These are phyloP conservation scores for Globisporangium emineosum DNA, from an alignment of 352 stramenopile species.

Conservation along the genomic window DNA sequence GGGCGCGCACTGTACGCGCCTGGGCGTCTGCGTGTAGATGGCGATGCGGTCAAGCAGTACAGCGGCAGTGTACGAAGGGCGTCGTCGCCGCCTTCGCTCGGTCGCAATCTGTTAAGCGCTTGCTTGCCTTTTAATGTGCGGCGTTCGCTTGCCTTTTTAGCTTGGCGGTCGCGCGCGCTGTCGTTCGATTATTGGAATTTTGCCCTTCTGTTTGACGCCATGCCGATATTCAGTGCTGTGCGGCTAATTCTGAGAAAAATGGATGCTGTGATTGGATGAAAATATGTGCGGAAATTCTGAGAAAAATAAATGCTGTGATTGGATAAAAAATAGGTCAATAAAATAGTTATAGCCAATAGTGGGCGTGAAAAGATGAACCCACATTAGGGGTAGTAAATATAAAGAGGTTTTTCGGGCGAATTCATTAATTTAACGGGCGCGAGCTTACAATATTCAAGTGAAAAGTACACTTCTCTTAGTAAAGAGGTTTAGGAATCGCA, in stretches of 20 bases:
- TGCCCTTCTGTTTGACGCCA: not conserved
- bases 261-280: not conserved
- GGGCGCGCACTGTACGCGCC: not conserved
- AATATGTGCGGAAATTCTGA: too few relatives aligned
- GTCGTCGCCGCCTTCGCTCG: not conserved
- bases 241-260: constrained; percentile 1
- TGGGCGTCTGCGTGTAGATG: not conserved
- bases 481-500: not conserved
- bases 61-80: not conserved
- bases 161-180: not conserved
- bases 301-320: too few relatives aligned
- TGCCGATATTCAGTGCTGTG: not conserved
- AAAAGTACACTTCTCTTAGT: not conserved
- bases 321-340: too few relatives aligned
- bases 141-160: not conserved
- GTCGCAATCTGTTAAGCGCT: not conserved
- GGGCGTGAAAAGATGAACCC: not conserved
- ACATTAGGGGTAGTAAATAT: too few relatives aligned
- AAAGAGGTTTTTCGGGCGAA: not conserved
- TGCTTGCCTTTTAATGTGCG: not conserved
- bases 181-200: constrained; percentile 1
- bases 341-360: not conserved
- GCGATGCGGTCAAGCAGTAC: not conserved
- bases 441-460: not conserved
- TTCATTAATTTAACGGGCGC: not conserved